Evolutionary conservation across 139 green algal genomes (phyloP).

Genomic region (Bryopsis sp.): DNA sequence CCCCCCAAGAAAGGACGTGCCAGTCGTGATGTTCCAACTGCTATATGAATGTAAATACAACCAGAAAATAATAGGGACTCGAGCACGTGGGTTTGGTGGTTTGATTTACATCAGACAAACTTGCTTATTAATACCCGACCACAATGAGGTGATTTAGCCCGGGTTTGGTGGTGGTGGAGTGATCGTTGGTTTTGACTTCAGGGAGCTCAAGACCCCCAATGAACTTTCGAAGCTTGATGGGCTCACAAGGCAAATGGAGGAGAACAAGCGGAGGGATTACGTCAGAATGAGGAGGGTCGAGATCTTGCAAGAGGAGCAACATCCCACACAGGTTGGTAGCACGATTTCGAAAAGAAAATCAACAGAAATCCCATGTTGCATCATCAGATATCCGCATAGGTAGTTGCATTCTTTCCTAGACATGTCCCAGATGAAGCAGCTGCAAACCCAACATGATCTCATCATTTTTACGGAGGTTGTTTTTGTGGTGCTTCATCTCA

Average conservation of each 20-base stretch:
- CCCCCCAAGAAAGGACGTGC: neutral
- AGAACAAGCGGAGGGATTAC: constrained; percentile 16
- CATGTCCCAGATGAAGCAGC: too few relatives aligned
- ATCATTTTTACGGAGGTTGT: too few relatives aligned
- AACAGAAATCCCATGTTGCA: neutral
- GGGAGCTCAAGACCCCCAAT: neutral
- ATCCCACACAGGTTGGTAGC: constrained; percentile 5
- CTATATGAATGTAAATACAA: neutral
- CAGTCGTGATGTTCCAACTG: neutral
- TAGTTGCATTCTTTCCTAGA: too few relatives aligned
- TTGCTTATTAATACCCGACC: neutral
- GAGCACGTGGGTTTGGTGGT: neutral
- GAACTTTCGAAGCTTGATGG: neutral
- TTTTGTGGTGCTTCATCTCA: neutral
- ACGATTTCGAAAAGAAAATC: neutral
- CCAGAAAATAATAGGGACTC: neutral
- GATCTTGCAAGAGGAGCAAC: constrained; percentile 9
- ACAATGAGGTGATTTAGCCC: neutral
- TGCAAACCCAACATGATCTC: too few relatives aligned
- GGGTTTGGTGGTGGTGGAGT: neutral
- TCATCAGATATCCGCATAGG: neutral
- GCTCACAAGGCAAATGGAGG: neutral
- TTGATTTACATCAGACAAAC: neutral
- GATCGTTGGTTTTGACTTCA: neutral
- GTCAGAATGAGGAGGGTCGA: constrained; percentile 6